phyloP scores from a whole-genome alignment of 2,329 filamentous ascomycete genomes.

The Stagonosporopsis chrysanthemi region DNA sequence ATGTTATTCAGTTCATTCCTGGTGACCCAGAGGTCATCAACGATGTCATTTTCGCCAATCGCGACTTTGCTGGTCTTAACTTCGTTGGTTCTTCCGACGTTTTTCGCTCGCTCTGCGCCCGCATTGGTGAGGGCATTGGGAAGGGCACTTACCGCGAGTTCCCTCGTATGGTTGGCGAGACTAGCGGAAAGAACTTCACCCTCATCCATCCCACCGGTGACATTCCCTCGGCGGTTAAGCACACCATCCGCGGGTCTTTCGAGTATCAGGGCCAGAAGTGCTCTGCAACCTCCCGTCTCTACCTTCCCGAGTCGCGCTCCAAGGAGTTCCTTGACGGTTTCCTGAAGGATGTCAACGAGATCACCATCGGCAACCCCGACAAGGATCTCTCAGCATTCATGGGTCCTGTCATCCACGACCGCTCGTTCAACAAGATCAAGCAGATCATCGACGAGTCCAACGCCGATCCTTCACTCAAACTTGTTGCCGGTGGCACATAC shows the following conservation, averaged over 20 bases:
- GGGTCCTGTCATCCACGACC: constrained; percentile 82
- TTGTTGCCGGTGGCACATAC: constrained; percentile 76
- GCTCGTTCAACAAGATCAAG: constrained; percentile 79
- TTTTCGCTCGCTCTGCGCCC: constrained; percentile 84
- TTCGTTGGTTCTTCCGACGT: constrained; percentile 91
- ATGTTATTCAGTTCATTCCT: constrained; percentile 91
- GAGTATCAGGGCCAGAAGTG: constrained; percentile 93
- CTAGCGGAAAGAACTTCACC: constrained; percentile 92
- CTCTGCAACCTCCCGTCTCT: constrained; percentile 79
- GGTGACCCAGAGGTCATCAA: constrained; percentile 86
- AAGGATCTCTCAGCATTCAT: constrained; percentile 77
- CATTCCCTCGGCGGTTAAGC: constrained; percentile 76
- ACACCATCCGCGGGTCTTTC: constrained; percentile 84
- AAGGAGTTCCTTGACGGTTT: constrained; percentile 72
- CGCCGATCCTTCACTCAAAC: constrained; percentile 72
- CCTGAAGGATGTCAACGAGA: constrained; percentile 68
- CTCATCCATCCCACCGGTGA: constrained; percentile 79
- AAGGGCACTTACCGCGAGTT: constrained; percentile 82
- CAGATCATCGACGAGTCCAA: constrained; percentile 79
- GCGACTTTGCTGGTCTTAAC: constrained; percentile 85
- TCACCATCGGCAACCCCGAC: constrained; percentile 71
- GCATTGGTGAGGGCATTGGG: constrained; percentile 80
- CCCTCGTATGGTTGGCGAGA: constrained; percentile 86
- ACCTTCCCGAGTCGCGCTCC: constrained; percentile 77
- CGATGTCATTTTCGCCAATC: constrained; percentile 74